These are phyloP conservation scores for Mycena indigotica DNA, from an alignment of 768 basidiomycete genomes.

Conservation along the genomic window DNA sequence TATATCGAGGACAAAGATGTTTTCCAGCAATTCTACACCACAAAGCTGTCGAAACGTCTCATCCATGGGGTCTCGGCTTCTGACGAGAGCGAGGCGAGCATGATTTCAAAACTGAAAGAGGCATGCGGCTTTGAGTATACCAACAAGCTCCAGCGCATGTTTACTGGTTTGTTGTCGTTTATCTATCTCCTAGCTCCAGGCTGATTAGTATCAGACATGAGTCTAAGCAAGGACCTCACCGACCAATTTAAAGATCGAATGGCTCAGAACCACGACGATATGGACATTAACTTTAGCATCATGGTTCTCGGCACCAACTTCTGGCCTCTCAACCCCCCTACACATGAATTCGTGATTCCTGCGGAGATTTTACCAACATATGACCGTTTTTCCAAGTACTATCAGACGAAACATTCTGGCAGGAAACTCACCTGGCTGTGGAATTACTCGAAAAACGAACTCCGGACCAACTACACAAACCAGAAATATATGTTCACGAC, in stretches of 20 bases:
- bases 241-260: conserved; percentile 94
- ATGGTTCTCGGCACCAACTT: conserved; percentile 95
- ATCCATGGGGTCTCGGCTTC: conserved; percentile 91
- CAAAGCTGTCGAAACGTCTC: conserved; percentile 89
- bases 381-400: conserved; percentile 90
- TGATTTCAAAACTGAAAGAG: conserved; percentile 98
- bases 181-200: too few relatives aligned
- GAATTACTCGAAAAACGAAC: conserved; percentile 97
- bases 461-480: conserved; percentile 88
- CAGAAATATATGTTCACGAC: conserved; percentile 98
- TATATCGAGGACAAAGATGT: conserved; percentile 99
- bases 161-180: conserved; percentile 58
- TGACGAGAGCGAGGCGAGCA: conserved; percentile 94
- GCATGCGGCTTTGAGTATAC: conserved; percentile 97
- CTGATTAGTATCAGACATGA: conserved; percentile 95
- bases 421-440: conserved; percentile 97
- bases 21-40: conserved; percentile 97
- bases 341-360: conserved; percentile 87
- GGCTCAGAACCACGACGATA: conserved; percentile 81
- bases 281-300: conserved; percentile 88
- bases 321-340: conserved; percentile 88
- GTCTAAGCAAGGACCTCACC: conserved; percentile 91
- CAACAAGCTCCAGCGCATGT: conserved; percentile 95
- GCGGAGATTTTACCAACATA: conserved; percentile 84
- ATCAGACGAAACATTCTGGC: conserved; percentile 90